phyloP scores from a whole-genome alignment of 805 yeast species.

The Kuraishia piskuri region DNA sequence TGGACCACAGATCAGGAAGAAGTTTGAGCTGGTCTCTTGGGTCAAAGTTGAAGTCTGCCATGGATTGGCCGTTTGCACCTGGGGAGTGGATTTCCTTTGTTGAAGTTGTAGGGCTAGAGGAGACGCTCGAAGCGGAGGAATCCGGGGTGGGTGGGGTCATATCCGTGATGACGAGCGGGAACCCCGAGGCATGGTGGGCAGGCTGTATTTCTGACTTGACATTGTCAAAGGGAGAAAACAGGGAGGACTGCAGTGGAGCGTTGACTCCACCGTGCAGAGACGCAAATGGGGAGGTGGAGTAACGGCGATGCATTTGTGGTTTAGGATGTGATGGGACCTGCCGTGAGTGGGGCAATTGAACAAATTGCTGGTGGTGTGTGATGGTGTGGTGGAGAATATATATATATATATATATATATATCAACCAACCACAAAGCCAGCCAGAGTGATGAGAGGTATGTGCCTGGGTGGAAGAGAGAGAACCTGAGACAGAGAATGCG shows the following conservation, averaged over 20 bases:
- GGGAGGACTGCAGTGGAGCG: neutral
- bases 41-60: neutral
- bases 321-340: no score
- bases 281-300: neutral
- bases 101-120: neutral
- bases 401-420: no score
- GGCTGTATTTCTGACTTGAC: neutral
- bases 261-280: neutral
- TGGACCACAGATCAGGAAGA: constrained; percentile 18
- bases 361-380: no score
- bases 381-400: neutral
- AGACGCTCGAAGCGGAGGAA: neutral
- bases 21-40: neutral
- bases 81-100: neutral
- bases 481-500: no score
- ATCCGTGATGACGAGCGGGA: neutral
- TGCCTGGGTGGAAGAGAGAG: no score
- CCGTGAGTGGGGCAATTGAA: neutral
- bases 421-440: neutral
- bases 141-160: neutral
- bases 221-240: neutral
- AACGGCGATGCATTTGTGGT: neutral
- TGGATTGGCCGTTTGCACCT: neutral
- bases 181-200: neutral
- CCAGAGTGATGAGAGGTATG: neutral